Base-by-base conservation (phyloP, 306 rosid genomes). In the Fagus sylvatica region DNA sequence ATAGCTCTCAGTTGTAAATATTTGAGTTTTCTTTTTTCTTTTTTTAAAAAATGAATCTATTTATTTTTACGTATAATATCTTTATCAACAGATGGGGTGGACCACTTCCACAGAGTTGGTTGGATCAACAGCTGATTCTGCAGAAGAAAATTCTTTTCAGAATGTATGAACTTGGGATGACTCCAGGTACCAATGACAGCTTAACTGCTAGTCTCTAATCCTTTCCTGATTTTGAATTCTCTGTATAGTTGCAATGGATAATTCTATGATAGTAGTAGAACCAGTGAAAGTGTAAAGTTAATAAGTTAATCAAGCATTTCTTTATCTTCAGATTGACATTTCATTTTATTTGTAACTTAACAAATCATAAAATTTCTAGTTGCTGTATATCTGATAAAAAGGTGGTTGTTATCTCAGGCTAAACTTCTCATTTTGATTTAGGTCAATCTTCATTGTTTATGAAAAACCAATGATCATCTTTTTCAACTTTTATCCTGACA, bases 101-200 rank as follows among this genome's bases (percentile, higher is more conserved):
- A 74, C 97, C 98, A 55, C 85, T 93, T 72, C 96, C 97, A 55
- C 95, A 88, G 69, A 91, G 93, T 78, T 93, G 98, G 98, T 84
- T 91, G 22, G 95, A 91, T 83, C 92, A 91, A 79, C 97, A 90
- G 77, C 89, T 90, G 69, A 74, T 76, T 78, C 82, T 93, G 80
- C 97, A 93, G 90, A 91, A 91, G 84, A 91, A 88, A 76, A 89
- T 93, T 83, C 88, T 90, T 54, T 75, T 32, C 75, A 84, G 96
- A 87, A 91, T 91, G 95, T 86, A 85, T 83, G 91, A 91, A 77
- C 96, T 93, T 66, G 98, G 98, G 84, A 93, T 93, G 98, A 90
- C 92, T 68, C 98, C 97, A 83, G 98, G 97, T 93, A 85, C 81
- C 34, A 39, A 81, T 32, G 68, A 73, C 73, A 57, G 30, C 40